Percentiles rank a stretch among this genome's conserved stretches.
phyloP scores from a whole-genome alignment of 2,329 filamentous ascomycete species.

The Fusarium veterinarium region DNA sequence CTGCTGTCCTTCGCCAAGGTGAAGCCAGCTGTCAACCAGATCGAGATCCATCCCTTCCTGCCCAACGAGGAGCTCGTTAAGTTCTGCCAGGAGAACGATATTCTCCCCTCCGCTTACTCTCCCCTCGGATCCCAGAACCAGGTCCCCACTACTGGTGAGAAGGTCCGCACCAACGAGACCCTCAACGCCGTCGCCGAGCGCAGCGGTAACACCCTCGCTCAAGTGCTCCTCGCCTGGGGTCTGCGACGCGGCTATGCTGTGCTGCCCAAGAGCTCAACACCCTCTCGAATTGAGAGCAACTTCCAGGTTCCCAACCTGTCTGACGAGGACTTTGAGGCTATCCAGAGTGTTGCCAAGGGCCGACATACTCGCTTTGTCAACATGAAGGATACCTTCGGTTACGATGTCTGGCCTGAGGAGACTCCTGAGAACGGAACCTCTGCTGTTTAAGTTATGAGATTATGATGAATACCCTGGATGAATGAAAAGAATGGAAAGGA shows the following conservation, averaged over 20 bases:
- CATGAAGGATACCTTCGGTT: conserved; percentile 85
- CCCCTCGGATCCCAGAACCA: conserved; percentile 69
- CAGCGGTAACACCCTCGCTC: conserved; percentile 62
- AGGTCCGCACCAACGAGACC: conserved; percentile 49
- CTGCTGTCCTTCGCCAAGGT: conserved; percentile 54
- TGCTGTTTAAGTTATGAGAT: conserved; percentile 28
- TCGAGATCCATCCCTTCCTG: conserved; percentile 52
- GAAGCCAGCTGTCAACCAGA: conserved; percentile 63
- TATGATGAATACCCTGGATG: conserved; percentile 29
- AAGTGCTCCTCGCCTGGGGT: conserved; percentile 69
- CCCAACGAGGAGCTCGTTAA: conserved; percentile 62
- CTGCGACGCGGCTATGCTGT: conserved; percentile 74
- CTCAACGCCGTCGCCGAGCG: conserved; percentile 64
- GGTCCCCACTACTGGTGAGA: conserved; percentile 43
- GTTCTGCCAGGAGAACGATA: conserved; percentile 63
- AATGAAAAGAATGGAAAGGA: background rate
- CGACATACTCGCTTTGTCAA: conserved; percentile 80
- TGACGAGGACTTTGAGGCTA: conserved; percentile 67
- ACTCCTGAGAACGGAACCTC: conserved; percentile 29
- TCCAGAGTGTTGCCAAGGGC: conserved; percentile 57
- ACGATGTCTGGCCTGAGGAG: conserved; percentile 76
- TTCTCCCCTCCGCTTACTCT: conserved; percentile 66
- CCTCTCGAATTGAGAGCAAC: conserved; percentile 65
- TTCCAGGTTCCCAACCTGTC: conserved; percentile 41
- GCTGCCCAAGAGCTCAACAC: conserved; percentile 76